phyloP scores from a whole-genome alignment of 768 basidiomycete species.

The Mycena venus region DNA sequence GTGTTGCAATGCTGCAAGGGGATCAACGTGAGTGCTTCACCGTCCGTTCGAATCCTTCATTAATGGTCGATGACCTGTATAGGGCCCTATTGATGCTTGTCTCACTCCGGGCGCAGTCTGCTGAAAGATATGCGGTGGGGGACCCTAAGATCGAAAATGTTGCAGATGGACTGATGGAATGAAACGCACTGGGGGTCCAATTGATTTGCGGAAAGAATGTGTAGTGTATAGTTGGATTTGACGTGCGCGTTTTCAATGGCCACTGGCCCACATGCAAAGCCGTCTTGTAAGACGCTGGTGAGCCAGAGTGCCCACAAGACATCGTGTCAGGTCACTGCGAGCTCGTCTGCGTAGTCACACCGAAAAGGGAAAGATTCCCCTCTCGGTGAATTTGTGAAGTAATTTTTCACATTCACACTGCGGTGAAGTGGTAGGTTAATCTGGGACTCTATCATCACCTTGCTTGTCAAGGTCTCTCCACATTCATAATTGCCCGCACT shows the following conservation, averaged over 20 bases:
- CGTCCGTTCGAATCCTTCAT: neutral
- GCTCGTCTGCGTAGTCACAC: too few relatives aligned
- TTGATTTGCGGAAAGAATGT: slow-evolving; percentile 4
- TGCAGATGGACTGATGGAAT: slow-evolving; percentile 9
- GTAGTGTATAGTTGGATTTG: slow-evolving; percentile 8
- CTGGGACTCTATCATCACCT: too few relatives aligned
- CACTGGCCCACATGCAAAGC: slow-evolving; percentile 2
- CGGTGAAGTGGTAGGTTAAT: too few relatives aligned
- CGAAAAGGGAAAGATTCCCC: too few relatives aligned
- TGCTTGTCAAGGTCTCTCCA: too few relatives aligned
- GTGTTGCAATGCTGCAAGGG: slow-evolving; percentile 20
- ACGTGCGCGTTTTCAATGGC: slow-evolving; percentile 14
- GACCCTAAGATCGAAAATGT: slow-evolving; percentile 10
- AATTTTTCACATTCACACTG: too few relatives aligned
- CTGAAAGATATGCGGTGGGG: slow-evolving; percentile 12
- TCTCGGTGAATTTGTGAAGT: too few relatives aligned
- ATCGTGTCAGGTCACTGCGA: too few relatives aligned
- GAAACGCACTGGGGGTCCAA: slow-evolving; percentile 1
- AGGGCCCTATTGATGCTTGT: slow-evolving; percentile 16
- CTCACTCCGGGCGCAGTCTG: slow-evolving; percentile 4
- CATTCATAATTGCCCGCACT: too few relatives aligned
- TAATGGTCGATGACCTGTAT: neutral
- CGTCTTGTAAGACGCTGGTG: slow-evolving; percentile 2
- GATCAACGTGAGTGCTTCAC: slow-evolving; percentile 4
- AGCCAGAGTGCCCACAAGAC: too few relatives aligned